Evolutionary conservation across 805 yeast genomes (phyloP), one percentile per base, ranked within the genome.

Genomic region (Metschnikowia aberdeeniae): DNA sequence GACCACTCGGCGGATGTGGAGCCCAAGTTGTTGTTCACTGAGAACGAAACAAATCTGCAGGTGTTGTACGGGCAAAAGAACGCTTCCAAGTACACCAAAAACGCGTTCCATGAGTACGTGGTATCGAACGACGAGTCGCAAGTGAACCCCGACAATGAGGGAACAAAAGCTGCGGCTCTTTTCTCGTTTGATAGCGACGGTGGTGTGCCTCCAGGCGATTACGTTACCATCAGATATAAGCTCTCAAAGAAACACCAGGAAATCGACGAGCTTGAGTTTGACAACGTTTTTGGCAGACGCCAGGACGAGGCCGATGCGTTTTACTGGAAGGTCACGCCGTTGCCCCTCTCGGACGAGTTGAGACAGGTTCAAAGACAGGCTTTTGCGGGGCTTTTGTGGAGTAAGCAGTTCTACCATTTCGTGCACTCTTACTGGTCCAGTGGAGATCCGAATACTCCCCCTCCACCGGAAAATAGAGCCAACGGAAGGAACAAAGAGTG

Each of bases 301-400:
- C 82, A 82, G 57, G 84, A 80, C 51, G 97, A 89, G 57, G 97
- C 97, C 10, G 96, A 90, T 57, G 90, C 89, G 42, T 89, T 89
- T 64, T 89, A 89, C 68, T 87, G 92, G 88, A 80, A 85, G 61
- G 77, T 89, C 33, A 78, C 90, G 10, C 97, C 97, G 5, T 66
- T 88, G 59, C 96, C 96, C 34, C 76, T 88, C 46, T 77, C 86
- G 22, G 89, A 86, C 49, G 86, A 85, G 48, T 72, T 89, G 55
- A 75, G 96, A 59, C 81, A 77, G 59, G 82, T 89, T 43, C 96
- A 89, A 70, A 78, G 97, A 59, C 97, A 89, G 69, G 95, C 97
- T 0, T 88, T 88, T 67, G 90, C 97, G 9, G 97, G 97, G 1
- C 73, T 90, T 63, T 70, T 90, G 59, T 89, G 97, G 97, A 82